A percentile compares a stretch with the other conserved stretches of the same genome.
phyloP scores from a whole-genome alignment of 257 asterid genomes.

The Solanum piurae region DNA sequence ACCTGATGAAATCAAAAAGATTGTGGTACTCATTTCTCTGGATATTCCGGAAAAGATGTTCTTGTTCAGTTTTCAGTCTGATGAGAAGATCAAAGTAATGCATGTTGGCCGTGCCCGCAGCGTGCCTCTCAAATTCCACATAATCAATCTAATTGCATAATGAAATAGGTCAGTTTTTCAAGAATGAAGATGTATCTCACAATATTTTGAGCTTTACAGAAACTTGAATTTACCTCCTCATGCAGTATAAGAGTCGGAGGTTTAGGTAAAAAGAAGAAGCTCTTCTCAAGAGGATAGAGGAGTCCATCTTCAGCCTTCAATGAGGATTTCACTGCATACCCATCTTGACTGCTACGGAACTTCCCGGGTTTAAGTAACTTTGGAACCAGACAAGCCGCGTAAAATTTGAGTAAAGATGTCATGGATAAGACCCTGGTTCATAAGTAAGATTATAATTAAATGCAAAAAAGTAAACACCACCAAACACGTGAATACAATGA shows the following conservation, averaged over 20 bases:
- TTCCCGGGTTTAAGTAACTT: constrained; percentile 83
- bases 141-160: constrained; percentile 56
- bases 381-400: constrained; percentile 90
- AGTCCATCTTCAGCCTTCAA: constrained; percentile 99
- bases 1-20: constrained; percentile 62
- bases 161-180: constrained; percentile 3
- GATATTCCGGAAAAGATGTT: constrained; percentile 93
- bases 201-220: not conserved
- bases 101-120: constrained; percentile 97
- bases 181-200: not conserved
- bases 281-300: constrained; percentile 95
- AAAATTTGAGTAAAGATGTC: constrained; percentile 59
- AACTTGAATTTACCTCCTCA: constrained; percentile 54
- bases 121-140: constrained; percentile 95
- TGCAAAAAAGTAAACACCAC: not conserved
- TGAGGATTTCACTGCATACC: constrained; percentile 94
- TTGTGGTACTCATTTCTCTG: constrained; percentile 82
- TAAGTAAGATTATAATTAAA: not conserved
- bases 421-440: constrained; percentile 68
- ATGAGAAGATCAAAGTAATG: constrained; percentile 89
- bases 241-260: constrained; percentile 98
- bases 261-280: constrained; percentile 96
- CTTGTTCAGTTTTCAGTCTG: constrained; percentile 83
- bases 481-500: not conserved
- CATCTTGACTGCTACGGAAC: constrained; percentile 77